phyloP scores from a whole-genome alignment of 139 green algal species.

The Monoraphidium neglectum region DNA sequence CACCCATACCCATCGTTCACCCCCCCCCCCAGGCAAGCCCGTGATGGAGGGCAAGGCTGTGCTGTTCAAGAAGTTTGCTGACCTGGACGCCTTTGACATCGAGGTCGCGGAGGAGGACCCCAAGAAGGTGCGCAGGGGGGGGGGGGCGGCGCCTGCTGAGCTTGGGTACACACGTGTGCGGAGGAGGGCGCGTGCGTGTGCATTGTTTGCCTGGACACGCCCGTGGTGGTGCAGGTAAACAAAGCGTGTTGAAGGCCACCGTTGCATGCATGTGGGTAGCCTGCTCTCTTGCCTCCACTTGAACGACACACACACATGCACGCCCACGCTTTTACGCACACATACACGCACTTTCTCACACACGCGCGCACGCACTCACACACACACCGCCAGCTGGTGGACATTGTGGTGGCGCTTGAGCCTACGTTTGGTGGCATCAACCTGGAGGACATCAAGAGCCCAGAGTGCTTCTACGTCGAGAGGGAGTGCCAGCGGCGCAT shows the following conservation, averaged over 20 bases:
- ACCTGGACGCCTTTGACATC: slow-evolving; percentile 53
- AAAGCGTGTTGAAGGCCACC: too few relatives aligned
- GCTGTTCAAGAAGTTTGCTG: slow-evolving; percentile 61
- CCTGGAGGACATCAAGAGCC: slow-evolving; percentile 55
- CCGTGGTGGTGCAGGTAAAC: too few relatives aligned
- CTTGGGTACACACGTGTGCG: too few relatives aligned
- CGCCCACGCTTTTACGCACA: neutral
- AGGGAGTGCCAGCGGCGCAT: slow-evolving; percentile 26
- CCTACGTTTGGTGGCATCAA: slow-evolving; percentile 52
- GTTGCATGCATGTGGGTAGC: too few relatives aligned
- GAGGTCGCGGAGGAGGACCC: slow-evolving; percentile 29
- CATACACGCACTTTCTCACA: too few relatives aligned
- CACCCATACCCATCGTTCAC: too few relatives aligned
- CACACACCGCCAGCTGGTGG: slow-evolving; percentile 25
- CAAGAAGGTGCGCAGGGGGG: slow-evolving; percentile 14
- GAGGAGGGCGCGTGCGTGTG: too few relatives aligned
- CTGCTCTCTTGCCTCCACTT: too few relatives aligned
- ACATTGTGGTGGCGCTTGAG: slow-evolving; percentile 39
- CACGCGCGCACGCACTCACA: too few relatives aligned
- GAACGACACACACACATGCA: neutral
- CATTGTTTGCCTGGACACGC: too few relatives aligned
- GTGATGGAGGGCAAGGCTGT: slow-evolving; percentile 62
- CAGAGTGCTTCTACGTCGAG: slow-evolving; percentile 58
- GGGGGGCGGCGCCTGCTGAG: too few relatives aligned
- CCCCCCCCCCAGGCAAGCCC: slow-evolving; percentile 43